Base-by-base conservation (phyloP, 2,329 filamentous ascomycete species). In the Trichophyton simii region DNA sequence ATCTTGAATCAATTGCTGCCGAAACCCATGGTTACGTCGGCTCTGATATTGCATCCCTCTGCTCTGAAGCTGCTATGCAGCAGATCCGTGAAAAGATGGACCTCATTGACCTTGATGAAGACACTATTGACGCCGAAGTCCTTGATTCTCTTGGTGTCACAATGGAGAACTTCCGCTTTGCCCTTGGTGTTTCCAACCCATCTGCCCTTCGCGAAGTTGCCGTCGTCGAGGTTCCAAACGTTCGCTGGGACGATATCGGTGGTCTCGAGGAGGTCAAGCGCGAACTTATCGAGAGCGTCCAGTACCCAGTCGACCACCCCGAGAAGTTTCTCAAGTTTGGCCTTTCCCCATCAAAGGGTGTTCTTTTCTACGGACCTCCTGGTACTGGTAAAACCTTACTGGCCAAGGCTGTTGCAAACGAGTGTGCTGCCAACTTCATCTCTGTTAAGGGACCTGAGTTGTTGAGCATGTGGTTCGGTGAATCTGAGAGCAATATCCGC, bases 81-180 rank as follows among this genome's bases (percentile, higher is more conserved):
- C 94, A 99, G 80, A 99, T 99, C 77, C 92, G 94, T 80, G 94
- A 99, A 80, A 99, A 99, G 87, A 99, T 99, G 94, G 94, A 99
- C 74, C 84, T 99, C 66, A 99, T 99, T 68, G 94, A 99, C 77
- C 83, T 99, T 38, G 94, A 99, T 67, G 94, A 99, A 79, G 94
- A 99, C 72, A 99, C 94, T 65, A 99, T 99, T 65, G 94, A 99
- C 70, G 94, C 94, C 34, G 94, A 99, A 80, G 94, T 99, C 59
- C 84, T 99, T 60, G 94, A 99, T 78, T 97, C 94, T 54, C 86
- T 99, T 55, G 94, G 94, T 75, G 94, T 99, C 57, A 99, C 94
- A 65, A 97, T 97, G 90, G 94, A 99, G 78, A 99, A 99, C 84
- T 99, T 99, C 89, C 89, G 91, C 70, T 99, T 96, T 71, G 92